Evolutionary conservation across 805 yeast species (phyloP), one percentile per base, ranked within the genome.

Genomic region (Myxozyma sirexii): DNA sequence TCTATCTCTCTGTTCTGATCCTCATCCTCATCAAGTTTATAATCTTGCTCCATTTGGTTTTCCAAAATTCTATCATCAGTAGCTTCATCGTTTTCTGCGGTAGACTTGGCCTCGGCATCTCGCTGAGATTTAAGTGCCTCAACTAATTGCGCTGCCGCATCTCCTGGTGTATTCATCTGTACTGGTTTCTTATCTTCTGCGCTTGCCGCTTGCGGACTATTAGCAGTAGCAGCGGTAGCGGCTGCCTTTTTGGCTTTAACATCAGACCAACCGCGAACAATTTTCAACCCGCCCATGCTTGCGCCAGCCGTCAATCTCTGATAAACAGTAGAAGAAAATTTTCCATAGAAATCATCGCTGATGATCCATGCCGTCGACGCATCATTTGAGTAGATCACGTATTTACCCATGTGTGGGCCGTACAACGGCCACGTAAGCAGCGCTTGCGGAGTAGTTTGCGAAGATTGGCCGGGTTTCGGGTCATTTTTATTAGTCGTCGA

Each of bases 1-100:
- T 85, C 85, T 24, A 83, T 72, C 51, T 77, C 73, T 46, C 83
- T 46, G 24, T 57, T 54, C 35, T 53, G 66, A 54, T 62, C 66
- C 15, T 56, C 60, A 12, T 44, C 55, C 21, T 46, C 58, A 17
- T 58, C 56, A 4, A 17, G 29, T 13, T 43, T 53, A 41, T 72
- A 69, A 43, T 72, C 74, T 17, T 66, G 48, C 29, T 65, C 69
- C 70, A 70, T 70, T 55, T 69, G 68, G 12, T 59, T 56, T 42
- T 67, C 67, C 46, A 62, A 35, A 10, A 60, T 27, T 24, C 41
- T 37, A 27, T 58, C 54, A 39, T 48, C 64, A 12, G 21, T 23
- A 15, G 59, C 64, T 21, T 60, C 64, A 12, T 42, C 38, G 17
- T 24, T 47, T 29, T 62, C 64, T 15, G 33, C 19, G 3, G n/a